Evolutionary conservation across 176 grass and related monocot genomes (phyloP), one percentile per base, ranked within the genome.

Genomic region (Carex scoparia): DNA sequence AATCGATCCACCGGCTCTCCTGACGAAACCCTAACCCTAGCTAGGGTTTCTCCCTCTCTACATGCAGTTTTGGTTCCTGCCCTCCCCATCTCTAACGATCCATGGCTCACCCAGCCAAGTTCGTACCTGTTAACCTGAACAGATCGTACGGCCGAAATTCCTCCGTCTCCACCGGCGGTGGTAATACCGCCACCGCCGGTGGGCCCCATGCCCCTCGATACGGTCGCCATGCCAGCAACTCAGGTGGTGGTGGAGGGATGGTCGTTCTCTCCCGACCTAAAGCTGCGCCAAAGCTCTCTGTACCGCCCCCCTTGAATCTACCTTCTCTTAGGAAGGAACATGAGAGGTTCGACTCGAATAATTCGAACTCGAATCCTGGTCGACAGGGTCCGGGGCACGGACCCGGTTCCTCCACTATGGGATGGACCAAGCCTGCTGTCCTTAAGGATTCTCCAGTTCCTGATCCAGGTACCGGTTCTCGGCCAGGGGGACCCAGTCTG

Each of bases 251-350:
- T 56, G 91, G 94, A 6, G 92, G 93, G 65, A 95, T 99, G 91
- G 93, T 95, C 16, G 81, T 94, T 62, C 91, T 99, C 54, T 95
- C 93, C 84, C 93, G 96, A 67, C 79, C 85, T 3, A 93, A 94
- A 60, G 89, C 86, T 75, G 85, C 89, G 12, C 86, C 91, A 35
- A 99, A 92, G 91, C 93, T 99, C 69, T 90, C 96, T 55, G 93
- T 98, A 15, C 96, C 96, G 80, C 91, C 93, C 73, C 96, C 96
- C 44, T 84, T 98, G 69, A 98, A 98, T 83, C 96, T 98, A 6
- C 96, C 96, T 0, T 98, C 96, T 33, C 89, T 94, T 59, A 92
- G 91, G 77, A 98, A 94, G 88, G 96, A 98, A 78, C 96, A 98
- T 70, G 93, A 98, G 90, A 84, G 90, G 32, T 98, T 95, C 57